These are phyloP conservation scores for Diaporthe ampelina DNA, from an alignment of 2,329 filamentous ascomycete genomes.

Conservation along the genomic window DNA sequence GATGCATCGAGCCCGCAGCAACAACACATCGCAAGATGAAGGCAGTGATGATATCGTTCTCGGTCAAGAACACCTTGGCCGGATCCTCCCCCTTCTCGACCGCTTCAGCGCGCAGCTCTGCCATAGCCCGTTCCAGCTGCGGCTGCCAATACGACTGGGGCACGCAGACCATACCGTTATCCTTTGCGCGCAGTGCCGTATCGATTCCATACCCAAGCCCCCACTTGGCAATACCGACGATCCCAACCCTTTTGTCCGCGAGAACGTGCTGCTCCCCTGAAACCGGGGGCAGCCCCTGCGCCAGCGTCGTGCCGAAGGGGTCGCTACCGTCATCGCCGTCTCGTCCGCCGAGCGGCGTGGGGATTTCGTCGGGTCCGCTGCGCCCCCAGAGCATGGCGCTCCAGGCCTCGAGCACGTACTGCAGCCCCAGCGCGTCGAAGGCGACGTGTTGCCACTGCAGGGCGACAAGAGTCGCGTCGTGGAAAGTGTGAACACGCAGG, in stretches of 20 bases:
- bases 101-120: neutral
- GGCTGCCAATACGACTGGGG: conserved; percentile 30
- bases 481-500: conserved; percentile 58
- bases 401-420: conserved; percentile 57
- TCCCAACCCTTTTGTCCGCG: conserved; percentile 42
- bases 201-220: conserved; percentile 45
- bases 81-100: neutral
- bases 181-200: neutral
- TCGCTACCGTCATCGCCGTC: conserved; percentile 42
- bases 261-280: conserved; percentile 47
- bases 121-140: neutral
- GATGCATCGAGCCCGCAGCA: neutral
- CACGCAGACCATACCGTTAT: conserved; percentile 31
- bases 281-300: neutral
- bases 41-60: conserved; percentile 3
- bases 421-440: conserved; percentile 56
- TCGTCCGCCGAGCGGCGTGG: conserved; percentile 49
- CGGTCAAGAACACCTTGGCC: neutral
- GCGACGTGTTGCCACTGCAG: conserved; percentile 57
- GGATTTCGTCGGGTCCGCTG: neutral
- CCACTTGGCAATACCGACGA: conserved; percentile 47
- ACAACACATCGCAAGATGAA: conserved; percentile 1
- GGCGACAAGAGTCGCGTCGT: conserved; percentile 56
- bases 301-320: neutral
- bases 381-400: conserved; percentile 48